Evolutionary conservation across 2,329 filamentous ascomycete species (phyloP).

Genomic region (Exophiala xenobiotica): DNA sequence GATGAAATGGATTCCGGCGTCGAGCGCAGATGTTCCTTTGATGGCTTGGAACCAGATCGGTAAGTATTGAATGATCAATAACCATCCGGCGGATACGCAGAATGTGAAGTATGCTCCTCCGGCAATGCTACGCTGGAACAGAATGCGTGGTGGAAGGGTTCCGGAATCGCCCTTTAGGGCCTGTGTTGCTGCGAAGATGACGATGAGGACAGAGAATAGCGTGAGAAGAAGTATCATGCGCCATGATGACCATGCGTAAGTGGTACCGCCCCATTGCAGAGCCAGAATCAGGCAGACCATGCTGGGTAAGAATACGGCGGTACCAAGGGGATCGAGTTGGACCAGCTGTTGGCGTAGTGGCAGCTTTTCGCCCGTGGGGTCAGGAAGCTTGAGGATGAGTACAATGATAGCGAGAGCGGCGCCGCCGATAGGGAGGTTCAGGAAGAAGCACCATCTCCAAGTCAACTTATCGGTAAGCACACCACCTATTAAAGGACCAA

Average conservation of each 20-base stretch:
- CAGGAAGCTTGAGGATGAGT: constrained; percentile 15
- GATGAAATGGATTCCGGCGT: constrained; percentile 29
- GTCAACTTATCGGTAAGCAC: constrained; percentile 38
- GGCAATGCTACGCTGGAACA: constrained; percentile 20
- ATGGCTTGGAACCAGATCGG: constrained; percentile 31
- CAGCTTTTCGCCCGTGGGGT: constrained; percentile 18
- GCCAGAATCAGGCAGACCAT: constrained; percentile 61
- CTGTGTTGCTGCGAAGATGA: constrained; percentile 17
- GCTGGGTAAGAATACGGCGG: constrained; percentile 59
- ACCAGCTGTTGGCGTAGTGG: constrained; percentile 9
- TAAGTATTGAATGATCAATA: neutral
- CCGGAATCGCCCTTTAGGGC: constrained; percentile 27
- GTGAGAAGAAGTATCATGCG: constrained; percentile 25
- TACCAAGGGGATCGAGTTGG: constrained; percentile 57
- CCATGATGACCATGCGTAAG: constrained; percentile 29
- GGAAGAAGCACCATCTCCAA: constrained; percentile 44
- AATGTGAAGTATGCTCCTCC: constrained; percentile 3
- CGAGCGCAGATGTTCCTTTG: constrained; percentile 29
- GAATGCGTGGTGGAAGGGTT: constrained; percentile 25
- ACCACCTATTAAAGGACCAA: constrained; percentile 47
- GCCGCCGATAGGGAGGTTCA: constrained; percentile 36
- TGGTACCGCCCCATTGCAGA: constrained; percentile 53
- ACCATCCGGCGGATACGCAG: neutral
- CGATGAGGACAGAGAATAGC: constrained; percentile 7
- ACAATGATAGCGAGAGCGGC: constrained; percentile 29